A percentile compares a stretch with the other conserved stretches of the same genome.
Conservation (phyloP, 2,329 filamentous ascomycete species). For the Neophaeococcomyces mojaviensis region DNA sequence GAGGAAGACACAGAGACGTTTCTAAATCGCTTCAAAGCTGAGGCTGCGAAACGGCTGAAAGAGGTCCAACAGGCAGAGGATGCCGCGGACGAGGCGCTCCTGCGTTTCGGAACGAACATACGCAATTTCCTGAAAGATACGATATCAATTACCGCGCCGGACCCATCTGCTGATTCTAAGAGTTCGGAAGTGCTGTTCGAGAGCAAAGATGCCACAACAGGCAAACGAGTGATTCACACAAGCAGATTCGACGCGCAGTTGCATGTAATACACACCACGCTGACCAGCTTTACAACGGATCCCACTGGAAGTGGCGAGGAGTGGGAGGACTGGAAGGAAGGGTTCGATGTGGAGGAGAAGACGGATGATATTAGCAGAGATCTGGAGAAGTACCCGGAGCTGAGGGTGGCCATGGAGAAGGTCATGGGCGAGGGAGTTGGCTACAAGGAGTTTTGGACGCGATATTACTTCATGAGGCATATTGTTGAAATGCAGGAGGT, state of each 20-base stretch:
- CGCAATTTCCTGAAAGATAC: constrained; percentile 85
- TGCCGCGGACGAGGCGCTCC: constrained; percentile 86
- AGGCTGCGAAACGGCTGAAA: constrained; percentile 75
- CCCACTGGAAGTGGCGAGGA: constrained; percentile 47
- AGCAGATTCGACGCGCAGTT: constrained; percentile 92
- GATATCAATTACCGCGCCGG: constrained; percentile 74
- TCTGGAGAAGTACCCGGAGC: constrained; percentile 75
- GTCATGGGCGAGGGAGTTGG: constrained; percentile 88
- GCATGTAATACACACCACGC: constrained; percentile 83
- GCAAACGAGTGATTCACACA: constrained; percentile 89
- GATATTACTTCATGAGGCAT: constrained; percentile 91
- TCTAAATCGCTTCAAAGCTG: constrained; percentile 65
- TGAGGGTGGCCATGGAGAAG: constrained; percentile 86
- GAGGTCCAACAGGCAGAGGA: constrained; percentile 90
- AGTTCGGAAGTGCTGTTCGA: constrained; percentile 72
- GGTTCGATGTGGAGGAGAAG: constrained; percentile 74
- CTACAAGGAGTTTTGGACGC: constrained; percentile 82
- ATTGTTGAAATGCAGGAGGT: constrained; percentile 91
- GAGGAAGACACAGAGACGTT: constrained; percentile 49
- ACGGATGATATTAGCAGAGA: constrained; percentile 76
- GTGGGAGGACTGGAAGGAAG: constrained; percentile 63
- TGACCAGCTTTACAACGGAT: constrained; percentile 76
- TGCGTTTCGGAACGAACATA: constrained; percentile 85
- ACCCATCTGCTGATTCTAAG: constrained; percentile 37
- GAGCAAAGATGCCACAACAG: constrained; percentile 75